Percentiles rank a stretch among this genome's conserved stretches.
phyloP scores from a whole-genome alignment of 2,329 filamentous ascomycete species.

The Mycocentrospora acerina region DNA sequence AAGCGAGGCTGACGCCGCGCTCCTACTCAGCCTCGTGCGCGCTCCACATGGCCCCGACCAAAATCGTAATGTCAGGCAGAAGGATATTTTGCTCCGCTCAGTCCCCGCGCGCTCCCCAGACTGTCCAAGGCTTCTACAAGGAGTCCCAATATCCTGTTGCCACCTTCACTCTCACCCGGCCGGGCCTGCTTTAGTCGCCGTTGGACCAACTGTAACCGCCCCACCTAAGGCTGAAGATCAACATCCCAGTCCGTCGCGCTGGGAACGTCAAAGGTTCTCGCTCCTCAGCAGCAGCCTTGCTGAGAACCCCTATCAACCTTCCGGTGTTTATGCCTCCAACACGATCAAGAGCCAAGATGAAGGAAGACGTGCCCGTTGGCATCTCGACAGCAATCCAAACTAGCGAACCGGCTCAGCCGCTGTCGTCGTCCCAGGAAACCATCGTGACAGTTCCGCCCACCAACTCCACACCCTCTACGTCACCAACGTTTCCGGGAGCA shows the following conservation, averaged over 20 bases:
- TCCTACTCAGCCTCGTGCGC: conserved; percentile 41
- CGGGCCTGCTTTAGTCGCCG: conserved; percentile 30
- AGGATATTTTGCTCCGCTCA: conserved; percentile 32
- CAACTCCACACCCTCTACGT: conserved; percentile 31
- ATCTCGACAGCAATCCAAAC: conserved; percentile 23
- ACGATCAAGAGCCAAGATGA: conserved; percentile 39
- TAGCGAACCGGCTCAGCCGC: conserved; percentile 27
- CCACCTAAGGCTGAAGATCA: conserved; percentile 30
- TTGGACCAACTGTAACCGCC: conserved; percentile 27
- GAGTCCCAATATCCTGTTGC: conserved; percentile 22
- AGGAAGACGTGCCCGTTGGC: conserved; percentile 27
- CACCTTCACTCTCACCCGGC: conserved; percentile 16
- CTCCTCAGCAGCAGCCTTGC: conserved; percentile 12
- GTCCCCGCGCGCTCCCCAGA: conserved; percentile 31
- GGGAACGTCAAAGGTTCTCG: conserved; percentile 10
- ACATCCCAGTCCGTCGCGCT: conserved; percentile 19
- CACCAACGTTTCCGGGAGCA: conserved; percentile 32
- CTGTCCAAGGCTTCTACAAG: conserved; percentile 25
- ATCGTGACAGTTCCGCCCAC: conserved; percentile 29
- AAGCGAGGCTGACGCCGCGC: conserved; percentile 42
- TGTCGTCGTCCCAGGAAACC: conserved; percentile 29
- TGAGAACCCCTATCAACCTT: conserved; percentile 8
- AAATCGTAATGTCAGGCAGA: conserved; percentile 41
- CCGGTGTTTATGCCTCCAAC: conserved; percentile 35
- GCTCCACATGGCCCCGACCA: conserved; percentile 29